Conservation (phyloP, 2,329 filamentous ascomycete genomes). For the Penicillium sp. region DNA sequence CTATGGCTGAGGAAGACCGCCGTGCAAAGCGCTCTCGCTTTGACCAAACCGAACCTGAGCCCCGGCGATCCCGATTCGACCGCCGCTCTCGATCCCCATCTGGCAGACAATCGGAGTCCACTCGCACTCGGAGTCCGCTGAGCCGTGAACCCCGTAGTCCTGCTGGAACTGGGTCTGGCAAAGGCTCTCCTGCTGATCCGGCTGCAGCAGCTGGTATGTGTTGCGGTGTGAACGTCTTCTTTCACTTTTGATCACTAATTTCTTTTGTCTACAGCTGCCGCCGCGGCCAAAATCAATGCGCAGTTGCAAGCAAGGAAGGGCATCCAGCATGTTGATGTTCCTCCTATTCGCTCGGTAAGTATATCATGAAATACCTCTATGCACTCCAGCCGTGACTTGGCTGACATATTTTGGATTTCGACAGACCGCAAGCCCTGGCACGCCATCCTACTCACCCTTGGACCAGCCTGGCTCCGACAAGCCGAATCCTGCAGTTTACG, state of each 20-base stretch:
- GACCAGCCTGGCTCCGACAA: constrained; percentile 50
- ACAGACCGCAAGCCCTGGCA: constrained; percentile 48
- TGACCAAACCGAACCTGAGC: constrained; percentile 82
- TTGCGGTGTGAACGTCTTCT: neutral
- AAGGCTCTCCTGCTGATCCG: constrained; percentile 58
- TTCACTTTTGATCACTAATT: constrained; percentile 9
- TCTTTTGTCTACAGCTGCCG: constrained; percentile 60
- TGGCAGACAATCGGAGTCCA: constrained; percentile 60
- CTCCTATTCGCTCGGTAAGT: constrained; percentile 64
- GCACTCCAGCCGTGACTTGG: neutral
- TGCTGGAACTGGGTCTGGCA: constrained; percentile 35
- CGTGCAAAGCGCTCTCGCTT: constrained; percentile 84
- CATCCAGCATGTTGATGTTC: constrained; percentile 84
- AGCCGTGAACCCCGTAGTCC: constrained; percentile 51
- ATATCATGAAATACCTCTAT: neutral
- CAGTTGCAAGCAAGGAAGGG: constrained; percentile 80
- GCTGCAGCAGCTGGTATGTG: constrained; percentile 69
- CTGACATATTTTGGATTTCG: neutral
- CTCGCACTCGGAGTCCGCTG: constrained; percentile 77
- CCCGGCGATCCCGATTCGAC: constrained; percentile 80
- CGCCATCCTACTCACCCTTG: constrained; percentile 53
- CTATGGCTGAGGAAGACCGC: constrained; percentile 74
- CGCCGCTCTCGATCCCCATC: constrained; percentile 82
- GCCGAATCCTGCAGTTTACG: constrained; percentile 84
- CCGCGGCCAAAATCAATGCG: constrained; percentile 81